Evolutionary conservation across 78 protist species (phyloP).

Genomic region (Trichosphaerium sp.): DNA sequence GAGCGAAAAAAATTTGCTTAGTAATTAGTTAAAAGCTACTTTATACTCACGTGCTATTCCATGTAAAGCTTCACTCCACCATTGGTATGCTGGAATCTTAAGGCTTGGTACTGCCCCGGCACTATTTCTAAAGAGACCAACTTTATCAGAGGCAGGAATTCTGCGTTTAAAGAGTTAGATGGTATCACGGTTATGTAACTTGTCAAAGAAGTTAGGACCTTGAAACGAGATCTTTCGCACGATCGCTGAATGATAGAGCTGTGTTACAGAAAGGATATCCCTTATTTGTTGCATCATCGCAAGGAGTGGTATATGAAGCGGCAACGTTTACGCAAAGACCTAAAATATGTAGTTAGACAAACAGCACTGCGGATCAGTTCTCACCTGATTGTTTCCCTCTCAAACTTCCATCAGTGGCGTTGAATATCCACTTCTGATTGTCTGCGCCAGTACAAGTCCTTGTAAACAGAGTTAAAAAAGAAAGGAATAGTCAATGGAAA

Average conservation of each 20-base stretch:
- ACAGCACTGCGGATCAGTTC: too few relatives aligned
- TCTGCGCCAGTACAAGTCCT: background rate
- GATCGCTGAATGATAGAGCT: background rate
- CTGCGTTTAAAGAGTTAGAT: slow-evolving; percentile 13
- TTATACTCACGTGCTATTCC: slow-evolving; percentile 23
- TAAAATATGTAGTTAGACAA: too few relatives aligned
- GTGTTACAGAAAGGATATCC: too few relatives aligned
- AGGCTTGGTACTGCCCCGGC: background rate
- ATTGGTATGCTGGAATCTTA: background rate
- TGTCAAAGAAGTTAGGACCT: background rate
- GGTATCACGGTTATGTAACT: background rate
- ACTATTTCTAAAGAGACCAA: background rate
- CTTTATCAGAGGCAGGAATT: slow-evolving; percentile 45
- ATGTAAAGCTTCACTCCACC: slow-evolving; percentile 53
- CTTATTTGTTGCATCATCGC: too few relatives aligned
- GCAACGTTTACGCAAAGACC: background rate
- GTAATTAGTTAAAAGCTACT: too few relatives aligned
- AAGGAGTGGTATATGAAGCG: background rate
- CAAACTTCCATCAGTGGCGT: too few relatives aligned
- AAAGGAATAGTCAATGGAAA: background rate
- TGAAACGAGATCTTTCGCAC: background rate
- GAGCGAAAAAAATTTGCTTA: too few relatives aligned
- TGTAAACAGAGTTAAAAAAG: background rate
- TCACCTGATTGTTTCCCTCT: too few relatives aligned
- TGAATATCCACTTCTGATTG: background rate